A percentile compares a stretch with the other conserved stretches of the same genome.
Evolutionary conservation across 176 grass and related monocot species (phyloP).

Genomic region (Oryza glumipatula): DNA sequence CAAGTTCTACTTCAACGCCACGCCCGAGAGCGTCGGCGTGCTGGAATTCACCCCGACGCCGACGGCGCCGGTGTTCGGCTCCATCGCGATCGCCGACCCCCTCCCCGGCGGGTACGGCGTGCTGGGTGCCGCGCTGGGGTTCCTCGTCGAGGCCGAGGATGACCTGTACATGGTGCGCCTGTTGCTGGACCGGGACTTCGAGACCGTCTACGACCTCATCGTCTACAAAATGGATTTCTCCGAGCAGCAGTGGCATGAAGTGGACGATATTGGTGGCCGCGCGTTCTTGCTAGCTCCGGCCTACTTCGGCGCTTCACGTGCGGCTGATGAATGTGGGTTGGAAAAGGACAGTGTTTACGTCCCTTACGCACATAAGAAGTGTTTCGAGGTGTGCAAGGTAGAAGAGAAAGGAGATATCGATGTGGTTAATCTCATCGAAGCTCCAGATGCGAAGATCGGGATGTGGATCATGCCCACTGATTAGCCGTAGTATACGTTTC

Average conservation of each 20-base stretch:
- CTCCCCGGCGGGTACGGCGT: too few species aligned
- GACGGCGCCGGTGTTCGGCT: background rate
- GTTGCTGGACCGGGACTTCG: too few species aligned
- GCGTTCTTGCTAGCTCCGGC: background rate
- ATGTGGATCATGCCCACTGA: background rate
- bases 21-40: background rate
- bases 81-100: background rate
- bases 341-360: background rate
- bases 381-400: background rate
- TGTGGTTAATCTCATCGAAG: background rate
- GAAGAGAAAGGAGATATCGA: background rate
- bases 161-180: background rate
- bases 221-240: background rate
- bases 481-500: too few species aligned
- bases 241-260: background rate
- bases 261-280: background rate
- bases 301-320: background rate
- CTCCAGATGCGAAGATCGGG: background rate
- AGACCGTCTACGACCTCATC: too few species aligned
- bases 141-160: background rate
- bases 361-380: background rate
- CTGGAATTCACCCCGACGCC: background rate
- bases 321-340: background rate
- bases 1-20: slow-evolving; percentile 19
- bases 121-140: background rate